These are phyloP conservation scores for Claviceps lovelessii DNA, from an alignment of 2,329 filamentous ascomycete genomes.

Conservation along the genomic window DNA sequence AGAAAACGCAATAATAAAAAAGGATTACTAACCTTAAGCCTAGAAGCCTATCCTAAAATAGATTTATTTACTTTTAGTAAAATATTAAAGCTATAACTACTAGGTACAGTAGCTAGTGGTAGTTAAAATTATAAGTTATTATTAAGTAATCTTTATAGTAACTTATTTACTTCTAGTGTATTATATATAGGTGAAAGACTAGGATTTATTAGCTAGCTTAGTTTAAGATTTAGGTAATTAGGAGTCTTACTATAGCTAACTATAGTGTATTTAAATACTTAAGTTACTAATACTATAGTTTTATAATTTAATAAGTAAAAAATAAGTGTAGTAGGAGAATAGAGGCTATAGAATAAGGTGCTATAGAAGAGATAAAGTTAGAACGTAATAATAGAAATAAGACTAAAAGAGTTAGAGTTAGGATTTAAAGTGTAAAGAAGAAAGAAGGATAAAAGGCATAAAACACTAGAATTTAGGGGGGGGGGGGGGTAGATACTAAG, in stretches of 20 bases:
- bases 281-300: no score
- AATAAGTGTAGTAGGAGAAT: not conserved
- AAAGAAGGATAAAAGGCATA: no score
- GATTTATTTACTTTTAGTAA: not conserved
- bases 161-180: no score
- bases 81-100: not conserved
- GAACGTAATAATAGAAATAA: not conserved
- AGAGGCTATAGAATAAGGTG: not conserved
- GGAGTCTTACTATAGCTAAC: no score
- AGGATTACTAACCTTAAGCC: not conserved
- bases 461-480: not conserved
- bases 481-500: not conserved
- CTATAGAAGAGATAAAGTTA: not conserved
- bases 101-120: no score
- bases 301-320: no score
- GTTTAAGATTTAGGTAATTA: no score
- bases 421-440: not conserved
- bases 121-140: not conserved
- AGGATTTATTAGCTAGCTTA: not conserved
- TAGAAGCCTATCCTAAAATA: not conserved
- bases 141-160: not conserved
- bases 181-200: no score
- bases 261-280: no score
- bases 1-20: not conserved
- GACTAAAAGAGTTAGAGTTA: not conserved